Evolutionary conservation across 495 filamentous ascomycete species (phyloP), one percentile per base, ranked within the genome.

Genomic region (Baudoinia panamericana): DNA sequence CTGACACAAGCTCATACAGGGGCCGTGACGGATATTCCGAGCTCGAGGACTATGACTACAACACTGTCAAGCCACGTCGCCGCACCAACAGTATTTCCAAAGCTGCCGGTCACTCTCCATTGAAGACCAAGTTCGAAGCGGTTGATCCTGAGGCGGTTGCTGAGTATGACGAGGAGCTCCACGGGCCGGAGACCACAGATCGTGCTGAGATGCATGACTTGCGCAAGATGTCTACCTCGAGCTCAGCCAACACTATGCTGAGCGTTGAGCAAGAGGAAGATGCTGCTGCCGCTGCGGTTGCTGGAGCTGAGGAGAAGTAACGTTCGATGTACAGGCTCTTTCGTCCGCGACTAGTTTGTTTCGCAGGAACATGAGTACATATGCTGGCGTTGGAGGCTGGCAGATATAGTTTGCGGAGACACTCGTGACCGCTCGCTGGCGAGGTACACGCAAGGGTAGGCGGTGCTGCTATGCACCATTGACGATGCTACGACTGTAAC

Each of bases 101-200:
- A 45, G 73, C 70, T 13, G 61, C 64, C 47, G 56, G 67, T 54
- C 59, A 77, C 31, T 46, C 46, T n/a, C 68, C 76, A 50, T 78
- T 92, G 60, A 80, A 80, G 66, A 85, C 82, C 58, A 93, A 93
- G 60, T 93, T 93, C 55, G 85, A 93, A 59, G 64, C 73, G n/a
- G 56, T 76, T 55, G 86, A 93, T 46, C 65, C 69, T 10, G 85
- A 92, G 54, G 86, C 85, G 40, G 80, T 86, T 42, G 31, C 45
- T 21, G 47, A 50, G 41, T 94, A 92, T 51, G 83, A 94, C 58
- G 86, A 94, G 65, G 71, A 73, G 36, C 38, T 85, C 32, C 81
- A 87, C 54, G 79, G 75, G 4, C 46, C 56, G 10, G 39, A n/a
- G 7, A 29, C 29, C 4, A 48, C 36, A 17, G 44, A 48, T 17